Percentiles rank a stretch among this genome's conserved stretches.
These are phyloP conservation scores for Dendrothele bispora DNA, from an alignment of 768 basidiomycete genomes.

Conservation along the genomic window DNA sequence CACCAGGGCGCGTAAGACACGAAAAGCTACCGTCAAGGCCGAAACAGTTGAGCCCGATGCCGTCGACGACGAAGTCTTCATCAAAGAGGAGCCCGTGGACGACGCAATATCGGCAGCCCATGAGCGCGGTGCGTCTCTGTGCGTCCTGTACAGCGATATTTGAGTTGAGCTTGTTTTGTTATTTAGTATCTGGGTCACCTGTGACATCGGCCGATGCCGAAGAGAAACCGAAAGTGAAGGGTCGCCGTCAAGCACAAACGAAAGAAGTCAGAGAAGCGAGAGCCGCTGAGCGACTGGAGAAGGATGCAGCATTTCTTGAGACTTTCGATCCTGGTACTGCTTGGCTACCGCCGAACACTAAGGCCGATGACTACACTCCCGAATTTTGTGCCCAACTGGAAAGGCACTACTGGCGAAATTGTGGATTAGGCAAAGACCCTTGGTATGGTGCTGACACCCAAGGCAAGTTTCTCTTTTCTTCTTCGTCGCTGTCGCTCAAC, in stretches of 20 bases:
- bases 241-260: conserved; percentile 36
- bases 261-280: conserved; percentile 49
- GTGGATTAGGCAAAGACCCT: conserved; percentile 84
- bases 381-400: conserved; percentile 89
- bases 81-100: conserved; percentile 52
- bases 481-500: conserved; percentile 1
- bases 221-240: conserved; percentile 31
- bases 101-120: conserved; percentile 18
- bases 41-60: conserved; percentile 46
- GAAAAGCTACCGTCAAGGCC: conserved; percentile 32
- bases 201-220: conserved; percentile 10
- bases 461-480: conserved; percentile 48
- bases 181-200: too few species aligned
- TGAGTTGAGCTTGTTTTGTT: background rate
- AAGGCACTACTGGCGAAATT: conserved; percentile 89
- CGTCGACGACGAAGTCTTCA: conserved; percentile 20
- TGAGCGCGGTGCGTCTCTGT: background rate
- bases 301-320: conserved; percentile 58
- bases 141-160: background rate
- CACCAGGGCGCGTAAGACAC: conserved; percentile 37
- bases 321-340: conserved; percentile 69
- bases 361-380: conserved; percentile 74
- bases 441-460: conserved; percentile 98
- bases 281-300: conserved; percentile 48
- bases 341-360: conserved; percentile 81